These are phyloP conservation scores for Quercus mongolica DNA, from an alignment of 306 rosid species.

Conservation along the genomic window DNA sequence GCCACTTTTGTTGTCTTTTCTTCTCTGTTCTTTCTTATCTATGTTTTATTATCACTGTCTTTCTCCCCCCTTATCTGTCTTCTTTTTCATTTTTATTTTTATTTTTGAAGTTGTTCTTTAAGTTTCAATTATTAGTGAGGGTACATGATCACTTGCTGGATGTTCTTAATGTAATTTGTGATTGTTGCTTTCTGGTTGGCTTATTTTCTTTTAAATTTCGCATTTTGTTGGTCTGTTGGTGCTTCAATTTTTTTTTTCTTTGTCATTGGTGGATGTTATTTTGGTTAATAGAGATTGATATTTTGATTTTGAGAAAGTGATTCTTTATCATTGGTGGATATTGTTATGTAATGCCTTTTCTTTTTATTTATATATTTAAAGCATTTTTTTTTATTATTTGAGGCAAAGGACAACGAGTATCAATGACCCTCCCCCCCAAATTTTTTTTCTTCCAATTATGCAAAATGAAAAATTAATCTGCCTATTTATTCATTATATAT, in stretches of 20 bases:
- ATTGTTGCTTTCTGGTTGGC: no score
- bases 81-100: no score
- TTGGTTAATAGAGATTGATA: neutral
- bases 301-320: neutral
- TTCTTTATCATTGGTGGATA: slow-evolving; percentile 60
- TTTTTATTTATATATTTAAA: neutral
- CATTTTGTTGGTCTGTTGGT: no score
- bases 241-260: no score
- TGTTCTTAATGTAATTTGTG: no score
- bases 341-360: slow-evolving; percentile 33
- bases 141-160: no score
- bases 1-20: neutral
- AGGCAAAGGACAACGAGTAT: neutral
- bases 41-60: no score
- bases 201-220: no score
- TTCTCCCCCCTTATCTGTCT: no score
- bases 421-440: neutral
- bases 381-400: neutral
- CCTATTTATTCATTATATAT: neutral
- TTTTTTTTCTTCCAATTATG: neutral
- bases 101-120: no score
- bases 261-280: neutral
- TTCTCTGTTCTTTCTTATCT: neutral
- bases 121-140: no score
- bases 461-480: neutral